Conservation (phyloP, 2,329 filamentous ascomycete genomes). For the Zymoseptoria brevis region DNA sequence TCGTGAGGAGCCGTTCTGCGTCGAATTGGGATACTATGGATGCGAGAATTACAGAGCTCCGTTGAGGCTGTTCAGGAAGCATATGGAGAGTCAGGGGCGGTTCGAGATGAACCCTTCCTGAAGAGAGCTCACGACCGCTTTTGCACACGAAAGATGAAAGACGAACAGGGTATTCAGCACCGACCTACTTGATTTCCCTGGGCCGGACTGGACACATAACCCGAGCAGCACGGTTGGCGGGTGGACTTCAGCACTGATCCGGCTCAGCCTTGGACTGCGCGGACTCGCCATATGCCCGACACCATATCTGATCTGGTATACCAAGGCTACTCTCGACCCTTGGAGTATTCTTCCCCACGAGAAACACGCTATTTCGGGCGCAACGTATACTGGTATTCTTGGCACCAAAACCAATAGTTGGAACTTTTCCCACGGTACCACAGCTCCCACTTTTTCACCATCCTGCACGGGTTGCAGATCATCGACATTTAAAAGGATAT, state of each 20-base stretch:
- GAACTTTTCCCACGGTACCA: background rate
- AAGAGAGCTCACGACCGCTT: background rate
- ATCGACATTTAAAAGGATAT: background rate
- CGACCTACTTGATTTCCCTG: no score
- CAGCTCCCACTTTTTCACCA: background rate
- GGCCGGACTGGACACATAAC: no score
- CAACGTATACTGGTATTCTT: background rate
- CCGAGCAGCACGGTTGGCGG: no score
- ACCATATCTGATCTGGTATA: background rate
- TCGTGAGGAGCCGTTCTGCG: conserved; percentile 13
- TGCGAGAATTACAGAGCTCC: background rate
- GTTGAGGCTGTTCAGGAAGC: background rate
- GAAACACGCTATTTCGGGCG: background rate
- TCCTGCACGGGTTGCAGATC: background rate
- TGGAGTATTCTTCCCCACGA: background rate
- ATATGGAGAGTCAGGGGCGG: background rate
- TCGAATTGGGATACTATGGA: conserved; percentile 12
- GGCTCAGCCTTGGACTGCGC: background rate
- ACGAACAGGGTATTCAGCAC: background rate
- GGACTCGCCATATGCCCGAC: background rate
- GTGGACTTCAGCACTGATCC: background rate
- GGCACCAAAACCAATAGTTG: background rate
- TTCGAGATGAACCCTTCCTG: background rate
- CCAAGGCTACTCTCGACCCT: background rate
- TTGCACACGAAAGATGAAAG: background rate